phyloP scores from a whole-genome alignment of 2,329 filamentous ascomycete species.

The Colletotrichum caudatum region DNA sequence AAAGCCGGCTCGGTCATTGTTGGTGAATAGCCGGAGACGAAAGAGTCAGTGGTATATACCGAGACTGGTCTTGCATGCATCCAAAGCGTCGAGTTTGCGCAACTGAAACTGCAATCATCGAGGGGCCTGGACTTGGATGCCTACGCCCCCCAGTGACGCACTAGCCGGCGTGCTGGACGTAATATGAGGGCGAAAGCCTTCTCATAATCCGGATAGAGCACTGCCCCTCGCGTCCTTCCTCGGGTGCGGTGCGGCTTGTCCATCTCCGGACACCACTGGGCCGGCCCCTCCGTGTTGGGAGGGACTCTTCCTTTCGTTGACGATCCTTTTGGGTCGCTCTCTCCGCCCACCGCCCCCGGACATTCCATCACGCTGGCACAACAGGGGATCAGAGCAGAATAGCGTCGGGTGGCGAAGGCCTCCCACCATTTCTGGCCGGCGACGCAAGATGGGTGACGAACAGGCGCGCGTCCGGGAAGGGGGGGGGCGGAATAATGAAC shows the following conservation, averaged over 20 bases:
- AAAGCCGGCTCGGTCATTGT: slow-evolving; percentile 3
- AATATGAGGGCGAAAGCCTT: slow-evolving; percentile 8
- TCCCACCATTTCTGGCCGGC: slow-evolving; percentile 13
- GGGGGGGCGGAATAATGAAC: slow-evolving; percentile 8
- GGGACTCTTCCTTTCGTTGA: not conserved
- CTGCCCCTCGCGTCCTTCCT: slow-evolving; percentile 12
- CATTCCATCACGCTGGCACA: slow-evolving; percentile 9
- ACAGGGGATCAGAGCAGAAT: slow-evolving; percentile 6
- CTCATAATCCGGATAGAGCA: slow-evolving; percentile 15
- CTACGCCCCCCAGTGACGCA: slow-evolving; percentile 38
- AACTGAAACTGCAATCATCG: slow-evolving; percentile 32
- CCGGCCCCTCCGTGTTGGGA: slow-evolving; percentile 23
- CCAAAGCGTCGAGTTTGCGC: slow-evolving; percentile 35
- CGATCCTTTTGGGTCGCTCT: slow-evolving; percentile 18
- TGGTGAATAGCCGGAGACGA: not conserved
- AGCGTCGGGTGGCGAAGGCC: slow-evolving; percentile 26
- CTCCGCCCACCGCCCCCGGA: slow-evolving; percentile 15
- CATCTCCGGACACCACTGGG: slow-evolving; percentile 21
- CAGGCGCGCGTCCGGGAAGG: slow-evolving; percentile 13
- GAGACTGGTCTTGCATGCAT: slow-evolving; percentile 22
- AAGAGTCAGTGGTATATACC: slow-evolving; percentile 12
- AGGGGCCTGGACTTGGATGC: slow-evolving; percentile 16
- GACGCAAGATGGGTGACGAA: slow-evolving; percentile 15
- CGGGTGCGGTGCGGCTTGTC: slow-evolving; percentile 27
- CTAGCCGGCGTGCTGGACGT: slow-evolving; percentile 22